Evolutionary conservation across 2,329 filamentous ascomycete species (phyloP), one percentile per base, ranked within the genome.

Genomic region (Exophiala bonariae): DNA sequence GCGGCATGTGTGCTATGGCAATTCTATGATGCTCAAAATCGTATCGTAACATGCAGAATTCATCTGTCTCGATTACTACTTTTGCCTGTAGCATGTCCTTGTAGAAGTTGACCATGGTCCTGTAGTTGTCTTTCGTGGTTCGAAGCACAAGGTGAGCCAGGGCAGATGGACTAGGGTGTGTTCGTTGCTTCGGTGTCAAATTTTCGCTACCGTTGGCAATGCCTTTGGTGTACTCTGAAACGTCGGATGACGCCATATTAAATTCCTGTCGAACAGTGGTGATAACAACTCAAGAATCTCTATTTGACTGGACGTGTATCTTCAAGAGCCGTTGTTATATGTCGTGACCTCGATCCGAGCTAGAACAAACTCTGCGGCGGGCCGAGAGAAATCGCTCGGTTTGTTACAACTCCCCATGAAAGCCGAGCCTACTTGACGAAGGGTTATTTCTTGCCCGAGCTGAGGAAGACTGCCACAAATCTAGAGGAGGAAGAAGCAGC

Each of bases 11-110:
- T 14, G 64, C 30, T 26, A 77, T 62, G 11, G 70, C 73, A 22
- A 76, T 62, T 30, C 74, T 72, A 55, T 77, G 74, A 19, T 54
- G 52, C 30, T 54, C 52, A 17, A 38, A 23, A 35, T 54, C 52
- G 32, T 54, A 54, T 11, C 35, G 20, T 5, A 54, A 6, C 8
- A 54, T 41, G 7, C 37, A 14, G 17, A 52, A 18, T 3, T 30
- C 20, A 7, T 19, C 18, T 17, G 32, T 41, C 9, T 22, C 19
- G 41, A 36, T 30, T 8, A 38, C 31, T 30, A 44, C 18, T 14
- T 39, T 17, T 10, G 34, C 49, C 14, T 36, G 33, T 8, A 52
- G 36, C 16, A 52, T 19, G 19, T 44, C 35, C 10, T 28, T 14
- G 26, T 48, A 52, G 18, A 41, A 52, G 10, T 52, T 8, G 18